Evolutionary conservation across 2,329 filamentous ascomycete species (phyloP).

Genomic region (Nothophaeocryptopus gaeumannii): DNA sequence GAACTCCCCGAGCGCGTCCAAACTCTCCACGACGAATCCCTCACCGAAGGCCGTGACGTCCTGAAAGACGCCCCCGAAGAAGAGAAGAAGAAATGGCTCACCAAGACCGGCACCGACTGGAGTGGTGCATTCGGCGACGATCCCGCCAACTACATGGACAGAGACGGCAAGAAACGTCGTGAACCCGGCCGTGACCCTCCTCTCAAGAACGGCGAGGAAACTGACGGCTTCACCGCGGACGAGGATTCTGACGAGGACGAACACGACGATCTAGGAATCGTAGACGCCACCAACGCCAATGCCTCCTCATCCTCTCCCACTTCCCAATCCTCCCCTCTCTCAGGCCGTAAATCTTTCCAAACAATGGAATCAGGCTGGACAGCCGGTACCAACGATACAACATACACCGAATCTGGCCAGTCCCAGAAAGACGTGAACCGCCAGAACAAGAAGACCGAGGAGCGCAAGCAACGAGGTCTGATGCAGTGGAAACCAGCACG

Average conservation of each 20-base stretch:
- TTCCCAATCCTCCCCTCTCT: not conserved
- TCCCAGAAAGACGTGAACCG: conserved; percentile 59
- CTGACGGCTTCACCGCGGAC: conserved; percentile 44
- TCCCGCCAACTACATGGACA: conserved; percentile 59
- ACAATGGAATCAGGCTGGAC: conserved; percentile 36
- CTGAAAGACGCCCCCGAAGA: conserved; percentile 69
- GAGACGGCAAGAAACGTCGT: conserved; percentile 52
- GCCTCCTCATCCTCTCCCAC: conserved; percentile 19
- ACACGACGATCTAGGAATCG: conserved; percentile 53
- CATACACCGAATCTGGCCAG: conserved; percentile 15
- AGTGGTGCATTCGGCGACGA: conserved; percentile 80
- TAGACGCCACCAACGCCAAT: conserved; percentile 49
- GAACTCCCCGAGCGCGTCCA: conserved; percentile 72
- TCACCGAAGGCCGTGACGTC: conserved; percentile 77
- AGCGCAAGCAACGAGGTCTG: conserved; percentile 80
- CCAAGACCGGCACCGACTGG: conserved; percentile 81
- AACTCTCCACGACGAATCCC: conserved; percentile 74
- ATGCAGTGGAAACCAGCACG: conserved; percentile 95
- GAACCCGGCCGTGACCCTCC: conserved; percentile 55
- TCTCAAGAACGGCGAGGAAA: conserved; percentile 45
- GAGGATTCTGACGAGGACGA: conserved; percentile 40
- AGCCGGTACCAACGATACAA: conserved; percentile 31
- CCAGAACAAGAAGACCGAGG: conserved; percentile 67
- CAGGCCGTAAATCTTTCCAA: conserved; percentile 25
- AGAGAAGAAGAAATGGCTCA: conserved; percentile 74